Evolutionary conservation across 768 basidiomycete genomes (phyloP).

Genomic region (Calocybe indica): DNA sequence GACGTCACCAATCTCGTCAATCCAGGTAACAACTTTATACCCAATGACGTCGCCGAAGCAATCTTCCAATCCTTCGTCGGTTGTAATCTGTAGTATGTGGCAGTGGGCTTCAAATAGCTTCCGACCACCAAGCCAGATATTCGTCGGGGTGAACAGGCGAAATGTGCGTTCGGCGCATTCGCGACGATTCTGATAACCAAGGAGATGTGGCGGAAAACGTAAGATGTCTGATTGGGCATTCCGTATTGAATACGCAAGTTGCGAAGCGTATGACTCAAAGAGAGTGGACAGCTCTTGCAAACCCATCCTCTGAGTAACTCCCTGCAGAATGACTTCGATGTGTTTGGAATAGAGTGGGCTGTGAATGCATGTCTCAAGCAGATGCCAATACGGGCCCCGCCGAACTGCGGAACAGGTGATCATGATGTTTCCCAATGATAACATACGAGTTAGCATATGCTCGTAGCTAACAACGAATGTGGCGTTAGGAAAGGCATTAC

Average conservation of each 20-base stretch:
- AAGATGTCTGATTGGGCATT: slow-evolving; percentile 45
- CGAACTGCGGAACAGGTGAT: slow-evolving; percentile 72
- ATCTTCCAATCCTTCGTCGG: slow-evolving; percentile 44
- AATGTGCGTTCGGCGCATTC: slow-evolving; percentile 68
- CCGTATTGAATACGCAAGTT: slow-evolving; percentile 65
- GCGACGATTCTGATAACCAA: slow-evolving; percentile 68
- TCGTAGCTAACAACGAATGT: slow-evolving; percentile 49
- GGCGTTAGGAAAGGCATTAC: neutral
- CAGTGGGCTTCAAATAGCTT: slow-evolving; percentile 59
- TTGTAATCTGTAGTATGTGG: slow-evolving; percentile 43
- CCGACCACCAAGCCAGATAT: slow-evolving; percentile 42
- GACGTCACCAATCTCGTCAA: slow-evolving; percentile 25
- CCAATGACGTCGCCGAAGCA: slow-evolving; percentile 73
- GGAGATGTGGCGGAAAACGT: slow-evolving; percentile 60
- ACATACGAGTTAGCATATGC: slow-evolving; percentile 63
- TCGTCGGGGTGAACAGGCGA: slow-evolving; percentile 57
- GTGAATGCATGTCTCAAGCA: slow-evolving; percentile 64
- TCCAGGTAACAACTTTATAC: slow-evolving; percentile 44
- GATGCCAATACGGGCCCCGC: slow-evolving; percentile 81
- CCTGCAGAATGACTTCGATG: slow-evolving; percentile 46
- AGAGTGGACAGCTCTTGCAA: slow-evolving; percentile 53
- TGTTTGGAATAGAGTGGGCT: slow-evolving; percentile 31
- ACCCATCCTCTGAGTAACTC: slow-evolving; percentile 65
- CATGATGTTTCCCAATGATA: slow-evolving; percentile 73
- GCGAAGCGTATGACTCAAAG: slow-evolving; percentile 74